Base-by-base conservation (phyloP, 805 yeast species). In the Saturnispora kantuleensis region DNA sequence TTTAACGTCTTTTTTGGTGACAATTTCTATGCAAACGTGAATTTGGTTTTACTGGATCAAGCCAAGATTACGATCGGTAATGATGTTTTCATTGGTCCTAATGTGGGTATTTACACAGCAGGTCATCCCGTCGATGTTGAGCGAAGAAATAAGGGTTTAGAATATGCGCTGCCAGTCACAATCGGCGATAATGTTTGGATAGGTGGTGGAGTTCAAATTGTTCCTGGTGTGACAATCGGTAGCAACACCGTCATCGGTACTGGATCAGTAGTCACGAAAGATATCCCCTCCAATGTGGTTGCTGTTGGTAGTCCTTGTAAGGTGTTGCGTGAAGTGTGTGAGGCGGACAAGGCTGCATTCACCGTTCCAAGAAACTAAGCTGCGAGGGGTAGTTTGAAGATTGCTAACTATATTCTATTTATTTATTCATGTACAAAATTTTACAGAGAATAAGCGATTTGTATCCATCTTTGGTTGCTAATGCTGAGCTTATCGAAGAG, bases 151-250 rank as follows among this genome's bases (percentile, higher is more conserved):
- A n/a, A 39, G 44, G 75, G 70, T 2, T 61, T 63, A 3, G 89
- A 82, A 55, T 73, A 63, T 52, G 79, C 82, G 0, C 54, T 59
- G 32, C 81, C 83, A 5, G 70, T 83, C 29, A 64, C 57, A 2
- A 76, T 83, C 31, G 86, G 82, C 2, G 69, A 77, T 56, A 72
- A 74, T 49, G 84, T 79, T 8, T 82, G 89, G 90, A 63, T 82
- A 35, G 85, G 84, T 12, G 67, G 79, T 1, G 67, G 68, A 35
- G 76, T 64, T 12, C 63, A 65, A 1, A 68, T 83, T 8, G 59
- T 81, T 41, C 83, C 84, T 2, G 89, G 88, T 8, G 80, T 79
- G 10, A 74, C 71, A 1, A 68, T 82, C 38, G 89, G 88, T 11
- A 74, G 76, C 41, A 73, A 74, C 9, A 69, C 71, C 4, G 76